These are phyloP conservation scores for Ascosphaera apis DNA, from an alignment of 2,329 filamentous ascomycete species.

Conservation along the genomic window DNA sequence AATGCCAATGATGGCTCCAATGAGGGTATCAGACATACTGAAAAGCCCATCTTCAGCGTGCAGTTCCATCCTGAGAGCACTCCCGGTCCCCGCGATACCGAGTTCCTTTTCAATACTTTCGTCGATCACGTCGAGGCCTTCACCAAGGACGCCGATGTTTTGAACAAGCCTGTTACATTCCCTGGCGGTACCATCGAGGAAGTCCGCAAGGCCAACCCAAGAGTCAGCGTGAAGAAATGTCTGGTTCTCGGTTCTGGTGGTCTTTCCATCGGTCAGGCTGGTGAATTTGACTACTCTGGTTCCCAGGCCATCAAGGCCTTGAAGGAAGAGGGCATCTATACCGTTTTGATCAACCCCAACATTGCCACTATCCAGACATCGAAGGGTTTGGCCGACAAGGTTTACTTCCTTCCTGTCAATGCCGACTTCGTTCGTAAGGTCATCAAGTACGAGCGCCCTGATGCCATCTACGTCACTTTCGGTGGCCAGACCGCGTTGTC, in stretches of 20 bases:
- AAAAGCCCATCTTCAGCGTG: constrained; percentile 90
- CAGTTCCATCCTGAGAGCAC: constrained; percentile 98
- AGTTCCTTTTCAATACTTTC: constrained; percentile 94
- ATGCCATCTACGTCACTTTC: constrained; percentile 94
- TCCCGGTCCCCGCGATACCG: constrained; percentile 81
- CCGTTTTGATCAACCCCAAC: constrained; percentile 94
- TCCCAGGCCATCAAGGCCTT: constrained; percentile 96
- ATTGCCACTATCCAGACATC: constrained; percentile 98
- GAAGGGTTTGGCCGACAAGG: constrained; percentile 91
- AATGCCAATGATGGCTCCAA: constrained; percentile 98
- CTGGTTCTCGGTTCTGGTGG: constrained; percentile 85
- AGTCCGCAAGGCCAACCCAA: constrained; percentile 52
- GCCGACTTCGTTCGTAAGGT: constrained; percentile 96
- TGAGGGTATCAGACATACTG: constrained; percentile 78
- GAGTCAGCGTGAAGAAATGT: constrained; percentile 77
- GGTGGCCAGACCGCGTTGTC: constrained; percentile 93
- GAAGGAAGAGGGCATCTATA: constrained; percentile 96
- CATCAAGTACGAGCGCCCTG: constrained; percentile 79
- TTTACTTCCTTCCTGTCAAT: constrained; percentile 94
- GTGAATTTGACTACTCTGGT: constrained; percentile 97
- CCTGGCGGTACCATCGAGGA: constrained; percentile 64
- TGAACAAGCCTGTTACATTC: constrained; percentile 58
- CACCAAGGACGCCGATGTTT: constrained; percentile 39
- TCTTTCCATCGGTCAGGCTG: constrained; percentile 89
- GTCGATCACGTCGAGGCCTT: constrained; percentile 60